Evolutionary conservation across 768 basidiomycete species (phyloP), one percentile per base, ranked within the genome.

Genomic region (Tulasnella calospora): DNA sequence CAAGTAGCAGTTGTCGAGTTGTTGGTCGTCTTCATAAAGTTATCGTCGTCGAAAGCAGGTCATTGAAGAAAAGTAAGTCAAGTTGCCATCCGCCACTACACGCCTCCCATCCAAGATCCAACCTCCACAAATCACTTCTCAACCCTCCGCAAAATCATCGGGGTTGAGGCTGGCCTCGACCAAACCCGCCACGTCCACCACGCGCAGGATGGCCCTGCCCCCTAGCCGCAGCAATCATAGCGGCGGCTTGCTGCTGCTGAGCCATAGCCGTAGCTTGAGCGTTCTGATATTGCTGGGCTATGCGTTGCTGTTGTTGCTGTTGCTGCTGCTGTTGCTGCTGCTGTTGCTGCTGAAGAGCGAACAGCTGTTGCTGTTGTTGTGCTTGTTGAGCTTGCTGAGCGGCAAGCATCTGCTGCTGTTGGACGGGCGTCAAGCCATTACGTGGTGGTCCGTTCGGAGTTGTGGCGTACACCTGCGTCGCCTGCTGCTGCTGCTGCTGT

Each of bases 311-410:
- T 36, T 73, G 79, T 21, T 74, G 73, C 70, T 71, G 79, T 33
- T 74, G 73, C 71, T 80, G 80, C 44, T 79, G 78, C 73, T 80
- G 78, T 8, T 57, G 76, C 35, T 67, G 73, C 40, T 71, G 77
- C 47, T 74, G 77, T 38, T 36, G 67, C 55, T 78, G 71, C 27
- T 77, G 67, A 9, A 23, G 30, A 13, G 27, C 73, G 44, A 27
- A 41, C 21, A 71, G 33, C 36, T 79, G 75, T 78, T 79, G 79
- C 74, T 71, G 81, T 30, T 55, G 71, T 41, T 71, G 82, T 36
- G n/a, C 61, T 71, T 80, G 81, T 44, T 78, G 72, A 70, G 76
- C 76, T 33, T 80, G 80, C 47, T 74, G 72, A 19, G 79, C 33
- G n/a, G 38, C 69, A 33, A 67, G 67, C 38, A 40, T 73, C 13